Percentiles rank a stretch among this genome's conserved stretches.
phyloP scores from a whole-genome alignment of 345 rosid genomes.

The Balakata baccata region DNA sequence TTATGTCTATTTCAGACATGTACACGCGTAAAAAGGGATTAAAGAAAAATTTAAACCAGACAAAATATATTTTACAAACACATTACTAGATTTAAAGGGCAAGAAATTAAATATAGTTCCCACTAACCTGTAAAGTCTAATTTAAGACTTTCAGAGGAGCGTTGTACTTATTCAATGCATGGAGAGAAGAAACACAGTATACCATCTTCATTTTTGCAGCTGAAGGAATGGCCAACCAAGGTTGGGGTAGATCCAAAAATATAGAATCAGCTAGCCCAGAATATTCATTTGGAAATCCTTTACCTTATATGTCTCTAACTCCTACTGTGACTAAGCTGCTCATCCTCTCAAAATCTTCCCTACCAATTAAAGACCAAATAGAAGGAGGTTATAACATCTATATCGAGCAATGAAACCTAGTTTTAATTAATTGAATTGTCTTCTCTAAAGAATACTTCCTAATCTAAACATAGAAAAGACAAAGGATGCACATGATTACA shows the following conservation, averaged over 20 bases:
- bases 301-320: slow-evolving; percentile 85
- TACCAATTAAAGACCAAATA: slow-evolving; percentile 12
- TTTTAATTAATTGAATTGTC: neutral
- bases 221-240: slow-evolving; percentile 77
- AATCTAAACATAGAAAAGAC: neutral
- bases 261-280: slow-evolving; percentile 60
- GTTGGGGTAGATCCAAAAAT: slow-evolving; percentile 84
- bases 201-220: slow-evolving; percentile 80
- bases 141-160: slow-evolving; percentile 69
- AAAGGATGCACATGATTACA: neutral
- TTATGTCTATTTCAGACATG: neutral
- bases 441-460: neutral
- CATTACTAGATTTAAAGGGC: neutral
- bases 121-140: slow-evolving; percentile 63
- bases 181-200: slow-evolving; percentile 88
- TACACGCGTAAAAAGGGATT: neutral
- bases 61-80: neutral
- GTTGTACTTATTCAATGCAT: slow-evolving; percentile 94
- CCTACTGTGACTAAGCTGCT: slow-evolving; percentile 69
- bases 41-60: neutral
- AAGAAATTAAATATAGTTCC: neutral
- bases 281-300: slow-evolving; percentile 78
- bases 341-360: slow-evolving; percentile 82
- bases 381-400: neutral
- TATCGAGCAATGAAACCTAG: neutral